phyloP scores from a whole-genome alignment of 2,329 filamentous ascomycete genomes.

The Trichocomaceae sp. region DNA sequence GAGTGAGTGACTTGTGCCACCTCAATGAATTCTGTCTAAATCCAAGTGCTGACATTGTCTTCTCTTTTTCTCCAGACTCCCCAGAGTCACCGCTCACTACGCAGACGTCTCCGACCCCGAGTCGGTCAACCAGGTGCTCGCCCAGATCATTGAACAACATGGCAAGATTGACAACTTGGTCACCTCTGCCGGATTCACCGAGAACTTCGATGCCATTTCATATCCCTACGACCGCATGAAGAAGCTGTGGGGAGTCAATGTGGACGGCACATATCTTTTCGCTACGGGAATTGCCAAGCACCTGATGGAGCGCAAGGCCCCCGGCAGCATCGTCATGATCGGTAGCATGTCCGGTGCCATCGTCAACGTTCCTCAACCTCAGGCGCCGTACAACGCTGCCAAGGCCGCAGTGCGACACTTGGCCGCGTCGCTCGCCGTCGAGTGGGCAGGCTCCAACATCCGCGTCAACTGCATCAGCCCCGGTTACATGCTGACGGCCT shows the following conservation, averaged over 20 bases:
- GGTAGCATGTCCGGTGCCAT: slow-evolving; percentile 92
- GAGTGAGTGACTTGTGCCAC: slow-evolving; percentile 43
- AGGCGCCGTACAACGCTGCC: slow-evolving; percentile 85
- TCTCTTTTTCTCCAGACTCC: slow-evolving; percentile 51
- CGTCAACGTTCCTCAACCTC: slow-evolving; percentile 91
- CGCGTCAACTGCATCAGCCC: slow-evolving; percentile 93
- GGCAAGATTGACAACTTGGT: slow-evolving; percentile 85
- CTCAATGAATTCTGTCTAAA: too few species aligned
- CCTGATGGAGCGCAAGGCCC: slow-evolving; percentile 70
- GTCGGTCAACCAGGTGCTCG: slow-evolving; percentile 68
- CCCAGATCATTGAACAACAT: slow-evolving; percentile 63
- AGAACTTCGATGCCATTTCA: slow-evolving; percentile 86
- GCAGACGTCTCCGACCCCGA: slow-evolving; percentile 76
- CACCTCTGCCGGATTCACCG: slow-evolving; percentile 92
- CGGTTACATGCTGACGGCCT: slow-evolving; percentile 90
- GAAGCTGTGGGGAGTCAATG: slow-evolving; percentile 91
- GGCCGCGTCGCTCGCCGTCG: slow-evolving; percentile 79
- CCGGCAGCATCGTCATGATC: slow-evolving; percentile 87
- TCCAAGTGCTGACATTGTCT: background rate
- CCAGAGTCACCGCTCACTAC: slow-evolving; percentile 83
- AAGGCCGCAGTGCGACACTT: slow-evolving; percentile 90
- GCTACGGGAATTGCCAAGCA: slow-evolving; percentile 79
- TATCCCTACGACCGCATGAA: slow-evolving; percentile 88
- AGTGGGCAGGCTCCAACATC: slow-evolving; percentile 84
- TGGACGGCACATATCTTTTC: slow-evolving; percentile 87